A percentile compares a stretch with the other conserved stretches of the same genome.
These are phyloP conservation scores for Sambucus nigra DNA, from an alignment of 129 eudicot genomes.

Conservation along the genomic window DNA sequence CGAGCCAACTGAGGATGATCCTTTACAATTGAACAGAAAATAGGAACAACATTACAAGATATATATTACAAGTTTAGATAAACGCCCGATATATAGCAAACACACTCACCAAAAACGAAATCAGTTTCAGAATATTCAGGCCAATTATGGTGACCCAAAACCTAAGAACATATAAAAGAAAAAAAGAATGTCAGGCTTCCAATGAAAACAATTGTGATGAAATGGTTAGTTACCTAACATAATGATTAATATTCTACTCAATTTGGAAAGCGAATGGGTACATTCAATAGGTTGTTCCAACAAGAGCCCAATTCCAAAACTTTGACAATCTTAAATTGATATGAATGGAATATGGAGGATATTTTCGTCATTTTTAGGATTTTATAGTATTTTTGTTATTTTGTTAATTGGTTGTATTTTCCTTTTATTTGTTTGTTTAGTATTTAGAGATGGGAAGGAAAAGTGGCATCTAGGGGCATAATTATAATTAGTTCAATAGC, in stretches of 20 bases:
- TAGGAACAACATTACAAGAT: neutral
- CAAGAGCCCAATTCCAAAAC: no score
- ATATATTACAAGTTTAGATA: neutral
- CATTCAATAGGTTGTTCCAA: no score
- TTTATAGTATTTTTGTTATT: no score
- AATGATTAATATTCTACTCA: neutral
- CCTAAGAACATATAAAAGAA: constrained; percentile 29
- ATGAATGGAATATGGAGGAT: no score
- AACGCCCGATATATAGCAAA: neutral
- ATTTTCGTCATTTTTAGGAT: no score
- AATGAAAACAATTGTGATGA: neutral
- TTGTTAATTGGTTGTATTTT: no score
- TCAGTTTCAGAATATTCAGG: constrained; percentile 83
- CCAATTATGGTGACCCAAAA: constrained; percentile 81
- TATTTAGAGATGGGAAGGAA: no score
- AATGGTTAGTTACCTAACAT: neutral
- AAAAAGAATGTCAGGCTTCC: neutral
- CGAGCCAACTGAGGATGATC: constrained; percentile 83
- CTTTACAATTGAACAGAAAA: constrained; percentile 20
- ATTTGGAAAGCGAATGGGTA: neutral
- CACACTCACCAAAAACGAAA: constrained; percentile 63
- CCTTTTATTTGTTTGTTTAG: no score
- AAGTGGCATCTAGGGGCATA: no score
- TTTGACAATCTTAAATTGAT: no score
- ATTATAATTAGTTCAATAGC: no score